Base-by-base conservation (phyloP, 176 grass and related monocot species). In the Chloris gayana region DNA sequence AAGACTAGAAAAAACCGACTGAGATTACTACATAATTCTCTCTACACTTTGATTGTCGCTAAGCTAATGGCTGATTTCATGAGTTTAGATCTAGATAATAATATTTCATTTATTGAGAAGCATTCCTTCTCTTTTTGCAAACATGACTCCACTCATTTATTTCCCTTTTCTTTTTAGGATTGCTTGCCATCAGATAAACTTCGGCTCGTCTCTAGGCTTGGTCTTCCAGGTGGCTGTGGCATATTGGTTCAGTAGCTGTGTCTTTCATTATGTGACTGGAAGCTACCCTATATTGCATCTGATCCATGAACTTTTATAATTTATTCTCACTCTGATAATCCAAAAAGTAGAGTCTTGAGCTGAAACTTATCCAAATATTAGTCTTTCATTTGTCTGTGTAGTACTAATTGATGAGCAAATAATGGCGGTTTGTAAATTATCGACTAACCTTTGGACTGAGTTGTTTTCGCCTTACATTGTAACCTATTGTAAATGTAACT, bases 151-250 rank as follows among this genome's bases (percentile, higher is more conserved):
- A 71, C 29, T 60, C 1, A 45, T 70, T 54, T 79, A 49, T 13
- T 2, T 34, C 67, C 69, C 68, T 69, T 22, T 87, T 78, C 14
- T 44, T 85, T 91, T 79, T 80, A 98, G 95, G 86, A 91, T 87
- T 85, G 84, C 42, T 86, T 98, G 80, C 90, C 92, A 35, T 72
- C 81, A 29, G 86, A 93, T 85, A 98, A 98, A 73, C 84, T 89
- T 51, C 92, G 95, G 6, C 53, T 92, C 32, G 85, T 98, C 25
- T 94, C 95, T 87, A 94, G 95, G 78, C 92, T 98, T 85, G 80
- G 91, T 80, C 92, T 98, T 82, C 95, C 95, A 92, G 95, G 95
- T 98, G 75, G 44, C 34, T 79, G 69, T 85, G 51, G 45, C 26
- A 30, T 69, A 77, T 77, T 14, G 67, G 22, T 65, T 45, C 44